These are phyloP conservation scores for Candida khao-thaluensis DNA, from an alignment of 805 yeast genomes.

Conservation along the genomic window DNA sequence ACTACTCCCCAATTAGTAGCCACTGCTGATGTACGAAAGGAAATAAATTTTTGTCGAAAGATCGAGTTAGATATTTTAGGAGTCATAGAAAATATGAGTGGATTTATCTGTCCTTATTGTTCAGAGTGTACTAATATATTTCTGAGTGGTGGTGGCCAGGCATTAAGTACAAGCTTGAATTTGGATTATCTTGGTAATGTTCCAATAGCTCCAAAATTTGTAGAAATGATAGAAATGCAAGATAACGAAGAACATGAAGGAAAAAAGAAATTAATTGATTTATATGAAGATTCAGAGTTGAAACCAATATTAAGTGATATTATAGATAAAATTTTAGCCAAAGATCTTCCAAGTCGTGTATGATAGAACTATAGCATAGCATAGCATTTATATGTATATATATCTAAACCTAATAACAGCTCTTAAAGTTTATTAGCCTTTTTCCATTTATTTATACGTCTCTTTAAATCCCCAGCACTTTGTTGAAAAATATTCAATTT, in stretches of 20 bases:
- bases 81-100: slow-evolving; percentile 93
- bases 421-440: slow-evolving; percentile 31
- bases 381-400: neutral
- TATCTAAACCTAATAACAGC: neutral
- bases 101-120: slow-evolving; percentile 93
- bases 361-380: neutral
- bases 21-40: slow-evolving; percentile 91
- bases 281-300: slow-evolving; percentile 35
- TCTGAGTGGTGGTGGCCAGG: slow-evolving; percentile 88
- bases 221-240: slow-evolving; percentile 77
- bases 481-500: slow-evolving; percentile 81
- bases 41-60: slow-evolving; percentile 85
- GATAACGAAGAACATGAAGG: slow-evolving; percentile 24
- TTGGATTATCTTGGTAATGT: slow-evolving; percentile 79
- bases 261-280: slow-evolving; percentile 27
- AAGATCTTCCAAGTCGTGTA: slow-evolving; percentile 26
- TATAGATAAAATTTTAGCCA: slow-evolving; percentile 33
- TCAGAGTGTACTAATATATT: slow-evolving; percentile 89
- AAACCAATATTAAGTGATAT: slow-evolving; percentile 38
- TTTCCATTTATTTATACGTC: slow-evolving; percentile 72
- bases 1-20: slow-evolving; percentile 96
- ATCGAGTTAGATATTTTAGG: slow-evolving; percentile 82
- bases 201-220: slow-evolving; percentile 92
- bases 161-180: slow-evolving; percentile 58
- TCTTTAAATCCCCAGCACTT: slow-evolving; percentile 77